Evolutionary conservation across 805 yeast genomes (phyloP).

Genomic region (Ogataea pilisensis): DNA sequence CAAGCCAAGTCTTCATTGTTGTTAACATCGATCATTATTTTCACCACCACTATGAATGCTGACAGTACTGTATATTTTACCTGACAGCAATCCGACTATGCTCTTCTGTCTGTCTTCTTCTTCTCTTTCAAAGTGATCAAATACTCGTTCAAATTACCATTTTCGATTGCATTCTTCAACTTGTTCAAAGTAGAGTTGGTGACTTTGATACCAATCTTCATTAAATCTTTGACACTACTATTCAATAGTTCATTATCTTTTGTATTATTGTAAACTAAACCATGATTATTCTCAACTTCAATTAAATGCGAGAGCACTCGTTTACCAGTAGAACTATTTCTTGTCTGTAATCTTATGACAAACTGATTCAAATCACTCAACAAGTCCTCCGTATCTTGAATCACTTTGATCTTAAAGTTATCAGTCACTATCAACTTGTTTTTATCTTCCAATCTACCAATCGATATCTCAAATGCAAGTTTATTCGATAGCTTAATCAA

Average conservation of each 20-base stretch:
- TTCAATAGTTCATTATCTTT: slow-evolving; percentile 15
- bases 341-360: slow-evolving; percentile 24
- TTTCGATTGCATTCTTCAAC: slow-evolving; percentile 20
- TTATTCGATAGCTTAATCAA: slow-evolving; percentile 1
- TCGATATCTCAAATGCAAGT: slow-evolving; percentile 9
- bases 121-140: slow-evolving; percentile 27
- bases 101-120: slow-evolving; percentile 24
- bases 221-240: slow-evolving; percentile 20
- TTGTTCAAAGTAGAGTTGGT: slow-evolving; percentile 16
- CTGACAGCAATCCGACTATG: too few relatives aligned
- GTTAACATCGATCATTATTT: too few relatives aligned
- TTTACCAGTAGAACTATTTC: slow-evolving; percentile 19
- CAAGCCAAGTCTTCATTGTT: too few relatives aligned
- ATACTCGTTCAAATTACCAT: slow-evolving; percentile 27
- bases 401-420: slow-evolving; percentile 20
- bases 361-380: slow-evolving; percentile 22
- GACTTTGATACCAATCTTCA: slow-evolving; percentile 20
- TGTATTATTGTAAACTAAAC: slow-evolving; percentile 7
- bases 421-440: slow-evolving; percentile 18
- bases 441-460: slow-evolving; percentile 15
- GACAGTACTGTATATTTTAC: too few relatives aligned
- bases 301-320: slow-evolving; percentile 8
- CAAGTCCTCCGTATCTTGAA: slow-evolving; percentile 28
- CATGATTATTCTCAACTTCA: slow-evolving; percentile 8
- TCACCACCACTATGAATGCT: too few relatives aligned